phyloP scores from a whole-genome alignment of 106 monocot genomes.

The Xerophyta viscosa region DNA sequence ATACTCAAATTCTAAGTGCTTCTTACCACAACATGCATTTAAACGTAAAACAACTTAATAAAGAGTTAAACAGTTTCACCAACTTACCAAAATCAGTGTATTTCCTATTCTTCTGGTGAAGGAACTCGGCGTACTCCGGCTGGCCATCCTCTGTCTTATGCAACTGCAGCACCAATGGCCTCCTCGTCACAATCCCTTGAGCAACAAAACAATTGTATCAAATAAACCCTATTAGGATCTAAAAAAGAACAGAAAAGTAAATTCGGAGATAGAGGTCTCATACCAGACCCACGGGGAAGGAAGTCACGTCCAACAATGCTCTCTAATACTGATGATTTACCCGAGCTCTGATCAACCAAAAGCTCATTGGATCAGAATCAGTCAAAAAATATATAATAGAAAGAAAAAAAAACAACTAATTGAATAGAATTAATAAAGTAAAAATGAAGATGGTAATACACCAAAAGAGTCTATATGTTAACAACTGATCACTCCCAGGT shows the following conservation, averaged over 20 bases:
- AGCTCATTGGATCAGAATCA: not conserved
- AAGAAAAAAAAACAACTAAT: not conserved
- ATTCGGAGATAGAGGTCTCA: not conserved
- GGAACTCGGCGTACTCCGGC: conserved; percentile 71
- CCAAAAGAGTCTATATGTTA: too few relatives aligned
- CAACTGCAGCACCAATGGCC: conserved; percentile 87
- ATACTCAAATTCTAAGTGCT: too few relatives aligned
- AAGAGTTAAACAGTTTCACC: too few relatives aligned
- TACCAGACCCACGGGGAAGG: conserved; percentile 76
- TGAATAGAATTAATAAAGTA: not conserved
- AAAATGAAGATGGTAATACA: conserved; percentile 1
- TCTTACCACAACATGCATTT: too few relatives aligned
- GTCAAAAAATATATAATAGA: too few relatives aligned
- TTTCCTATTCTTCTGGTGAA: conserved; percentile 50
- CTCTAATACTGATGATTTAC: conserved; percentile 82
- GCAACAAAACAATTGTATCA: conserved; percentile 1
- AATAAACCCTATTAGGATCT: not conserved
- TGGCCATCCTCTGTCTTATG: conserved; percentile 64
- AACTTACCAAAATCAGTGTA: conserved; percentile 63
- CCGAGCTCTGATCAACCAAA: conserved; percentile 47
- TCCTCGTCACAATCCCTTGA: conserved; percentile 92
- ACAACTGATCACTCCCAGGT: too few relatives aligned
- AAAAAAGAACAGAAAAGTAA: conserved; percentile 1
- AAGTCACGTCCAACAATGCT: conserved; percentile 79
- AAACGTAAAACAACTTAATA: too few relatives aligned